Conservation (phyloP, 352 stramenopile genomes). For the Salisapilia sapeloensis region DNA sequence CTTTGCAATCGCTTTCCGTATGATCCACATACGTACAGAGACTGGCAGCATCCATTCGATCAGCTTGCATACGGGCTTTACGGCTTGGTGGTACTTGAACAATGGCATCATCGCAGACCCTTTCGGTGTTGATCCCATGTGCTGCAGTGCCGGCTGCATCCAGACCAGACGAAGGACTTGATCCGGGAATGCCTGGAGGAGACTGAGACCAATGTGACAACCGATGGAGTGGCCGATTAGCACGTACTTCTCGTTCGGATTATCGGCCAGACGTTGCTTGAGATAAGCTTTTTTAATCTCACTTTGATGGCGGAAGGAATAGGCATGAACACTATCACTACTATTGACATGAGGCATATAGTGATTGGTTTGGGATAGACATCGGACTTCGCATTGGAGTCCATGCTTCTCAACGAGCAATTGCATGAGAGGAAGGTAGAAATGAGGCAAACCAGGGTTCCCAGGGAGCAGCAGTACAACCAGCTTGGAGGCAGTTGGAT, state of each 20-base stretch:
- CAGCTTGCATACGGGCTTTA: constrained; percentile 11
- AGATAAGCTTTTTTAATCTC: constrained; percentile 39
- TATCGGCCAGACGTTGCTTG: constrained; percentile 12
- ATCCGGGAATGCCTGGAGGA: constrained; percentile 28
- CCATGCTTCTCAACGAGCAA: constrained; percentile 16
- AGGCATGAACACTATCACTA: constrained; percentile 8
- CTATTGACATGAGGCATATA: constrained; percentile 53
- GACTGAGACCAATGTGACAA: constrained; percentile 26
- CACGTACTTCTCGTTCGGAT: constrained; percentile 26
- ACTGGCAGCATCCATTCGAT: constrained; percentile 25
- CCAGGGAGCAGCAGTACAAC: constrained; percentile 47
- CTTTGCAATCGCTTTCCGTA: constrained; percentile 18
- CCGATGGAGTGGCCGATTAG: constrained; percentile 58
- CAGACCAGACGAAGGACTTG: constrained; percentile 39
- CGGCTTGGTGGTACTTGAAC: constrained; percentile 16
- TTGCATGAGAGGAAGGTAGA: constrained; percentile 49
- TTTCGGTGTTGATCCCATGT: constrained; percentile 29
- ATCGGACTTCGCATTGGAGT: constrained; percentile 27
- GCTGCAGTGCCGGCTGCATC: constrained; percentile 54
- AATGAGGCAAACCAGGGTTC: constrained; percentile 47
- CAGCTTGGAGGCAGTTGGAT: too few relatives aligned
- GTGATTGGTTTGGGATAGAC: constrained; percentile 37
- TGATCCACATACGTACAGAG: constrained; percentile 22
- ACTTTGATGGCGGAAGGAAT: constrained; percentile 35
- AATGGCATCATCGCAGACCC: constrained; percentile 26